phyloP scores from a whole-genome alignment of 495 filamentous ascomycete genomes.

The Tuber brumale region DNA sequence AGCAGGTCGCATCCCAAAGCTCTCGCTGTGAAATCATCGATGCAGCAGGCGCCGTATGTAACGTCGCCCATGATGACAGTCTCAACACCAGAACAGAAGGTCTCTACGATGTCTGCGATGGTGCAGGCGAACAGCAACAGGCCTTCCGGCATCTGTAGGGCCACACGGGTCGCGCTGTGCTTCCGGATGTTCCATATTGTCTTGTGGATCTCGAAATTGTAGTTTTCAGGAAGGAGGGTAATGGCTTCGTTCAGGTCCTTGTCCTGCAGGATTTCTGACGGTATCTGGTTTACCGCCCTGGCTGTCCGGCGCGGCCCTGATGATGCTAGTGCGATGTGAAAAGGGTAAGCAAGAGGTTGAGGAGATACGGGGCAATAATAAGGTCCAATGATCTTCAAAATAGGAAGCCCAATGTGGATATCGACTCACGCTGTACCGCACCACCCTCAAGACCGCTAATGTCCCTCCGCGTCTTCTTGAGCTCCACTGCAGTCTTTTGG shows the following conservation, averaged over 20 bases:
- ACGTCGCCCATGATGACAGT: slow-evolving; percentile 99
- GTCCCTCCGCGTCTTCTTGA: slow-evolving; percentile 46
- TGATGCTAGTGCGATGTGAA: slow-evolving; percentile 42
- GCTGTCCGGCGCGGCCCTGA: slow-evolving; percentile 59
- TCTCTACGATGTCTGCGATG: slow-evolving; percentile 91
- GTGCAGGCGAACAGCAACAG: slow-evolving; percentile 94
- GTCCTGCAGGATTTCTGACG: slow-evolving; percentile 77
- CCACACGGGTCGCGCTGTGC: slow-evolving; percentile 67
- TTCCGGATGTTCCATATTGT: slow-evolving; percentile 90
- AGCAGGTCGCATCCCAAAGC: slow-evolving; percentile 91
- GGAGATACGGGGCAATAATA: not conserved
- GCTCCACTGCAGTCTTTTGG: slow-evolving; percentile 54
- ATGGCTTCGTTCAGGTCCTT: slow-evolving; percentile 85
- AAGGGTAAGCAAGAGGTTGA: slow-evolving; percentile 16
- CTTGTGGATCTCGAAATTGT: slow-evolving; percentile 97
- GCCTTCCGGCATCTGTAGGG: slow-evolving; percentile 93
- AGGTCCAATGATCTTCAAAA: not conserved
- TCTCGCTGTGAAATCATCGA: slow-evolving; percentile 94
- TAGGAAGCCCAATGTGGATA: not conserved
- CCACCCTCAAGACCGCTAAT: slow-evolving; percentile 54
- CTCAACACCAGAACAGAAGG: slow-evolving; percentile 84
- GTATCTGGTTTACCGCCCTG: slow-evolving; percentile 80
- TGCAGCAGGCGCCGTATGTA: slow-evolving; percentile 97
- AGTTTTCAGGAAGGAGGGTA: slow-evolving; percentile 79
- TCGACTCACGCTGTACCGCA: slow-evolving; percentile 54